Conservation (phyloP, 2,329 filamentous ascomycete genomes). For the Aspergillus niger region DNA sequence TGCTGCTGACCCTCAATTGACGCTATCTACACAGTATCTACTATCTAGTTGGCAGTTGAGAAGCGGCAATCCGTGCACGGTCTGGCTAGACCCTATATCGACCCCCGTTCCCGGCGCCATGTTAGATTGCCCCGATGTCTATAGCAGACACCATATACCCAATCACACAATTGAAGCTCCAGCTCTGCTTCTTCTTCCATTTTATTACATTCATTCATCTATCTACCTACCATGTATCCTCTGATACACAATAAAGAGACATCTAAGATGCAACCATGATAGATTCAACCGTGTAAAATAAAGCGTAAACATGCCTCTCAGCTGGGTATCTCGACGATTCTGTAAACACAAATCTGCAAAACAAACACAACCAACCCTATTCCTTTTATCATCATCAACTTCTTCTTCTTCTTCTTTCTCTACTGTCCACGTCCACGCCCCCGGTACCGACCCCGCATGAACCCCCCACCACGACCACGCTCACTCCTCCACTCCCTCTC, state of each 20-base stretch:
- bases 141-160: not conserved
- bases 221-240: not conserved
- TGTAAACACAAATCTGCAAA: constrained; percentile 14
- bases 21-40: not conserved
- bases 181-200: not conserved
- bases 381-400: too few species aligned
- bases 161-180: not conserved
- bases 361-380: not conserved
- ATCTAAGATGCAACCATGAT: not conserved
- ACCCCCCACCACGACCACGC: constrained; percentile 53
- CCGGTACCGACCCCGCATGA: constrained; percentile 45
- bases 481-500: constrained; percentile 57
- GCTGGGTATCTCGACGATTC: constrained; percentile 13
- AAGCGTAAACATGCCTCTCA: constrained; percentile 7
- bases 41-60: too few species aligned
- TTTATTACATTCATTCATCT: not conserved
- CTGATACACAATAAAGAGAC: not conserved
- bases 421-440: constrained; percentile 50
- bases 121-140: not conserved
- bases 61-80: too few species aligned
- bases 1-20: not conserved
- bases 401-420: not conserved
- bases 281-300: not conserved
- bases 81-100: too few species aligned
- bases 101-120: not conserved